Evolutionary conservation across 148 eudicot genomes (phyloP), one percentile per base, ranked within the genome.

Genomic region (Suaeda aralocaspica): DNA sequence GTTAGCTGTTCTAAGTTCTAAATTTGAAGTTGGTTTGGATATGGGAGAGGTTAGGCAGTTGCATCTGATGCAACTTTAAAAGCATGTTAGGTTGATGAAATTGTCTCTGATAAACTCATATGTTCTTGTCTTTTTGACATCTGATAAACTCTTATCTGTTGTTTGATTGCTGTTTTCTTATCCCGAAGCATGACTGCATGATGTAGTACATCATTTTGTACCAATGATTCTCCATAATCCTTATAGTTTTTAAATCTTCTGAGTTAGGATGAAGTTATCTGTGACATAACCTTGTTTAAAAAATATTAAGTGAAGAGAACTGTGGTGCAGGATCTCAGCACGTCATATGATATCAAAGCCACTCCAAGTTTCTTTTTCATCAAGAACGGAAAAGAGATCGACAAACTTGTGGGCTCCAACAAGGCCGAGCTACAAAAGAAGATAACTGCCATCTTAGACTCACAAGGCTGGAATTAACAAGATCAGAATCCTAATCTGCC

Each of bases 311-410:
- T 45, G 39, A 41, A 51, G 29, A 16, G 41, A 42, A 8, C 36
- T 33, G 19, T 61, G 76, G 49, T 83, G 80, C 93, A 94, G 99
- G 99, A 94, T 42, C 87, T 94, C 15, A 94, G 99, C 77, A 82
- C 96, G 59, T 86, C 95, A 67, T 87, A 80, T 85, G 99, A 91
- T 71, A 91, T 94, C 63, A 91, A 94, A 77, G 99, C 99, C 51
- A 94, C 99, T 50, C 99, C 99, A 28, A 94, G 97, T 30, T 94
- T 91, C 91, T 94, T 94, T 86, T 94, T 94, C 80, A 88, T 94
- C 10, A 86, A 80, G 80, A 89, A 89, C 62, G 99, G 97, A 56
- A 81, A 87, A 62, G 91, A 94, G 76, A 66, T 94, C 24, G 99
- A 94, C 76, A 94, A 94, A 68, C 89, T 94, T 26, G 99, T 94